Conservation (phyloP, 306 rosid species). For the Gastrolobium bilobum region DNA sequence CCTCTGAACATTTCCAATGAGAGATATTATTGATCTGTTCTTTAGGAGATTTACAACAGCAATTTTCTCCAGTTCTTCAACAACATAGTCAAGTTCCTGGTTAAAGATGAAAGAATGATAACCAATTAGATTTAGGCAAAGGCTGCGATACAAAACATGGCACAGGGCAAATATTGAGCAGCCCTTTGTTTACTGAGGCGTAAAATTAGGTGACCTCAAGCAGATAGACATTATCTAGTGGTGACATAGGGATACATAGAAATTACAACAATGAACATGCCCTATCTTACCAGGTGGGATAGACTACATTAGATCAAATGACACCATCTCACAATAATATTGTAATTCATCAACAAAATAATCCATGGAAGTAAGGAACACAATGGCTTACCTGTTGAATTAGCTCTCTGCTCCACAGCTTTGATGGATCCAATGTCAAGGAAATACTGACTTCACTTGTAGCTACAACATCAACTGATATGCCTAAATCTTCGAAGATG, state of each 20-base stretch:
- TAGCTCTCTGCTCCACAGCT: conserved; percentile 91
- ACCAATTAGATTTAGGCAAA: conserved; percentile 22
- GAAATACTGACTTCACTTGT: conserved; percentile 93
- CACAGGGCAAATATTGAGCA: conserved; percentile 2
- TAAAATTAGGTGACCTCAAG: conserved; percentile 3
- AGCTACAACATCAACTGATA: conserved; percentile 88
- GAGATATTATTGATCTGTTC: conserved; percentile 91
- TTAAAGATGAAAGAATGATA: conserved; percentile 44
- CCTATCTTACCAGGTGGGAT: background rate
- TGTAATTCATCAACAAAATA: conserved; percentile 25
- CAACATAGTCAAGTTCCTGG: conserved; percentile 96
- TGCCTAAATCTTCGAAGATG: conserved; percentile 85
- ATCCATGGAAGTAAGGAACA: conserved; percentile 29
- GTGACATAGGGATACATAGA: background rate
- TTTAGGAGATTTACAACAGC: conserved; percentile 93
- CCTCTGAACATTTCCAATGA: conserved; percentile 93
- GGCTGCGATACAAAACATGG: background rate
- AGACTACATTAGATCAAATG: background rate
- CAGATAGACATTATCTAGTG: background rate
- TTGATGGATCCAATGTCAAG: conserved; percentile 89
- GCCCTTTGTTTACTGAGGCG: conserved; percentile 31
- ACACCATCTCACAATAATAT: conserved; percentile 10
- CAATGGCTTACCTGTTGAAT: conserved; percentile 76
- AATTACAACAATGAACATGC: background rate
- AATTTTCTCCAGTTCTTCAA: conserved; percentile 93